Conservation (phyloP, 805 yeast genomes). For the Wickerhamiella galacta region DNA sequence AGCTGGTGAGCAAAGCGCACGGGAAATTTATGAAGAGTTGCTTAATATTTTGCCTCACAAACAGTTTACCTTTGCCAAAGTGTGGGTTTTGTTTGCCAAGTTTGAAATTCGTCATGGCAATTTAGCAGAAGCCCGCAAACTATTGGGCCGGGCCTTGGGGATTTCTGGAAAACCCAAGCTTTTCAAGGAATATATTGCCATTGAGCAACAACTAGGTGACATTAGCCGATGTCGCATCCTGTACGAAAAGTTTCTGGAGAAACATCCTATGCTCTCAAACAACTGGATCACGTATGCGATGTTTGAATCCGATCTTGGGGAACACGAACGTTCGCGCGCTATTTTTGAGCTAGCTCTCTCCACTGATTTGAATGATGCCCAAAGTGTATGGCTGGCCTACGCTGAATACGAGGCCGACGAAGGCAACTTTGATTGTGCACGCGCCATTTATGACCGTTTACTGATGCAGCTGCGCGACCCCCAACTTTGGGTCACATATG, state of each 20-base stretch:
- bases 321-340: conserved; percentile 47
- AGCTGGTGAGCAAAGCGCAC: conserved; percentile 29
- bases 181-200: conserved; percentile 43
- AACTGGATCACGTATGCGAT: conserved; percentile 31
- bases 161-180: conserved; percentile 35
- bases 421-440: conserved; percentile 38
- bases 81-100: conserved; percentile 55
- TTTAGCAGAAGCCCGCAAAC: conserved; percentile 40
- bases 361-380: conserved; percentile 17
- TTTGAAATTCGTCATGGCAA: conserved; percentile 52
- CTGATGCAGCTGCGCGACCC: conserved; percentile 17
- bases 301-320: conserved; percentile 53
- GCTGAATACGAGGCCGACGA: conserved; percentile 49
- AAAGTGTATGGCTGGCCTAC: conserved; percentile 24
- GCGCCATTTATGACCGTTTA: conserved; percentile 31
- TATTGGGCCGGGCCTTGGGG: conserved; percentile 61
- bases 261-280: conserved; percentile 25
- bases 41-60: conserved; percentile 39
- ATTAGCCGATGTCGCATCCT: conserved; percentile 65
- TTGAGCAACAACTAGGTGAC: conserved; percentile 56
- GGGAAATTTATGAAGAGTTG: conserved; percentile 35
- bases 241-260: conserved; percentile 48
- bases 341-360: conserved; percentile 38
- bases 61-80: conserved; percentile 45
- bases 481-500: conserved; percentile 44